These are phyloP conservation scores for Solanum boliviense DNA, from an alignment of 257 asterid genomes.

Conservation along the genomic window DNA sequence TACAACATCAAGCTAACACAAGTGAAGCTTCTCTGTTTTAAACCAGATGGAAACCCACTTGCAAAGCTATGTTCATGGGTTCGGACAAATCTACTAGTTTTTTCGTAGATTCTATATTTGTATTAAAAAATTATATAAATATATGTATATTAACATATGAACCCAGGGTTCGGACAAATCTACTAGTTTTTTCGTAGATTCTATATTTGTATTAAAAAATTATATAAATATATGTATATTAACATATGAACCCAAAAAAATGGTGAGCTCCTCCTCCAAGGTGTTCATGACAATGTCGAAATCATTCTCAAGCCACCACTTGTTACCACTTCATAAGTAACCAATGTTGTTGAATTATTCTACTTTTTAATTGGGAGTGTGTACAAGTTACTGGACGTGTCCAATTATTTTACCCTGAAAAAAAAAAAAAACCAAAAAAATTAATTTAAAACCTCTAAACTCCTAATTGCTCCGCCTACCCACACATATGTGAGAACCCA, in stretches of 20 bases:
- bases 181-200: too few species aligned
- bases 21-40: neutral
- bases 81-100: too few species aligned
- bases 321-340: conserved; percentile 5
- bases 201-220: too few species aligned
- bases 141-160: neutral
- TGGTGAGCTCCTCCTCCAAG: conserved; percentile 88
- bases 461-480: neutral
- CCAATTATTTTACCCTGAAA: neutral
- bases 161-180: neutral
- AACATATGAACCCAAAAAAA: neutral
- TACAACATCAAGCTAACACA: neutral
- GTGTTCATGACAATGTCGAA: conserved; percentile 90
- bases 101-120: too few species aligned
- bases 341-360: neutral
- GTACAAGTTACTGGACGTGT: neutral
- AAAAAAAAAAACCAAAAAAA: too few species aligned
- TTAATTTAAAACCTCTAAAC: too few species aligned
- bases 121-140: too few species aligned
- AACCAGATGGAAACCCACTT: neutral
- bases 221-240: too few species aligned
- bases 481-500: neutral
- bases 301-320: conserved; percentile 53
- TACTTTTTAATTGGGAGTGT: neutral
- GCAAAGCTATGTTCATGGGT: too few species aligned